A percentile compares a stretch with the other conserved stretches of the same genome.
phyloP scores from a whole-genome alignment of 1,284 basidiomycete species.

The Wallemia ichthyophaga region DNA sequence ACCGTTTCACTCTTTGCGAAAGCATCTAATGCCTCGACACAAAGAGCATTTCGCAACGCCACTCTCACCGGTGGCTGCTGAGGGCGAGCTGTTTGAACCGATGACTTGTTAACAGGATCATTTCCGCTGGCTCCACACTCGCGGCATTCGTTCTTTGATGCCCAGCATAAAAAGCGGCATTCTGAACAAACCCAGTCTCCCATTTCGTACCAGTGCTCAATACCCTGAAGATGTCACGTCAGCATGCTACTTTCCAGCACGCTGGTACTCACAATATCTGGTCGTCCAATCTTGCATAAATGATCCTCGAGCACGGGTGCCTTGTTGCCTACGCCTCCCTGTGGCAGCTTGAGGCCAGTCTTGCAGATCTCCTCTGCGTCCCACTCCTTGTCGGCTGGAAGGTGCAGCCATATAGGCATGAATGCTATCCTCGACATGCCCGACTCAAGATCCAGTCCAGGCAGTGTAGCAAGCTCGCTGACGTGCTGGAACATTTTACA shows the following conservation, averaged over 20 bases:
- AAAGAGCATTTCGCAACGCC: background rate
- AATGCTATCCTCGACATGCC: background rate
- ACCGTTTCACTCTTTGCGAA: background rate
- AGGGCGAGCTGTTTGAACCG: background rate
- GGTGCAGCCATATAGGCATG: background rate
- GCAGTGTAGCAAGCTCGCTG: background rate
- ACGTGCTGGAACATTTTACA: background rate
- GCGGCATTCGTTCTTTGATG: background rate
- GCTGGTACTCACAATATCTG: background rate
- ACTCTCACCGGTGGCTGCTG: background rate
- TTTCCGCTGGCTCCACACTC: background rate
- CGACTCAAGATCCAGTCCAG: background rate
- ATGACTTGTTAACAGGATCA: background rate
- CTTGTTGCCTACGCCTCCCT: background rate
- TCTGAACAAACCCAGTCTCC: background rate
- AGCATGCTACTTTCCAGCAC: no score
- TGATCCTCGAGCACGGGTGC: background rate
- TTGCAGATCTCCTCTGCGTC: background rate
- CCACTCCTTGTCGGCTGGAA: background rate
- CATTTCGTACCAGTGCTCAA: background rate
- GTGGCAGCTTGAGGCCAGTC: background rate
- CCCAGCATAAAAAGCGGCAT: background rate
- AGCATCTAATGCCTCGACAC: background rate
- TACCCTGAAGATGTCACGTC: background rate
- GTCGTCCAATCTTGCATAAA: background rate